Base-by-base conservation (phyloP, 371 early-diverging fungal genomes). In the Lichtheimia ramosa region DNA sequence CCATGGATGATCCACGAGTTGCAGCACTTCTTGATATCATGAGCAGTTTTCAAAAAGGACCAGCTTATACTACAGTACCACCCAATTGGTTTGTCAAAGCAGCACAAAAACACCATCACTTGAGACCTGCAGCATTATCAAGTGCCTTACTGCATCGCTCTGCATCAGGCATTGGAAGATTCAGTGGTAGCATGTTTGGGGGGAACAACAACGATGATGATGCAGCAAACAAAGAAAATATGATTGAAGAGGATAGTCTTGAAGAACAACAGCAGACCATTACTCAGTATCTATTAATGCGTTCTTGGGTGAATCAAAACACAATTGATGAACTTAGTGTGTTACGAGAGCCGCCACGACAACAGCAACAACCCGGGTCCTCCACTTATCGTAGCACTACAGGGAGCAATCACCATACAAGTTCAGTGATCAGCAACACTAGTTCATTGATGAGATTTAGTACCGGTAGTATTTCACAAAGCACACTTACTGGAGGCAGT, bases 311-410 rank as follows among this genome's bases (percentile, higher is more conserved):
- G 5, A 73, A 79, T 15, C 86, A 90, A 65, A 78, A 82, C 40
- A 86, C 83, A 48, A 81, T 88, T 15, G 90, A 90, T 63, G 86
- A 85, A 58, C 57, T 90, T 49, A 84, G 84, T 46, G 64, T 75
- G 48, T 49, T 73, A 25, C 77, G 89, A 5, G 89, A 89, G 57
- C 89, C 89, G 10, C 72, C 79, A 23, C 92, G 64, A 92, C 62
- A 64, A 27, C 54, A 5, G 20, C 40, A 34, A 39, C 40, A 43
- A 14, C 46, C 55, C 39, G 54, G 23, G 50, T 58, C 3, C 28
- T 49, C 16, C 18, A 34, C 20, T 23, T 48, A 16, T 49, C 55
- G 61, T 18, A 60, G 63, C 34, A 55, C 55, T 10, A 60, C 51
- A n/a, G 57, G 56, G 28, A 63, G 58, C 39, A 51, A 51, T 18